These are phyloP conservation scores for Cladochytrium replicatum DNA, from an alignment of 192 early-diverging fungal genomes.

Conservation along the genomic window DNA sequence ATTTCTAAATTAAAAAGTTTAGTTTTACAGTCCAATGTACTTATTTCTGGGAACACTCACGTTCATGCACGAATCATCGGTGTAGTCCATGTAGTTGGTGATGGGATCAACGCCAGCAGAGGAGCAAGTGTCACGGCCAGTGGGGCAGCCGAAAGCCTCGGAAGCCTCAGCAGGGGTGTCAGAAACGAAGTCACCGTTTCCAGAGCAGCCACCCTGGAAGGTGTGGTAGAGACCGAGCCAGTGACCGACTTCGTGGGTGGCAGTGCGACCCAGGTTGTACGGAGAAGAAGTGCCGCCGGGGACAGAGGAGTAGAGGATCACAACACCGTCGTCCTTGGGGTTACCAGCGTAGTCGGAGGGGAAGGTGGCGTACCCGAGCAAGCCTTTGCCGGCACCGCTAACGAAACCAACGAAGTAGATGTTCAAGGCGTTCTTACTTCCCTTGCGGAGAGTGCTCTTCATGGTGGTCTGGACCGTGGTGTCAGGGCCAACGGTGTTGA, in stretches of 20 bases:
- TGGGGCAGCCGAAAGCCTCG: neutral
- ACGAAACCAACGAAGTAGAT: constrained; percentile 4
- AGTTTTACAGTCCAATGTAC: no score
- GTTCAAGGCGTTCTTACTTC: neutral
- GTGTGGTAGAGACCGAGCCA: constrained; percentile 20
- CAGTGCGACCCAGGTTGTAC: constrained; percentile 10
- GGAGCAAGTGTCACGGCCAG: constrained; percentile 2
- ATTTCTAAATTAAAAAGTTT: no score
- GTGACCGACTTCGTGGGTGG: constrained; percentile 20
- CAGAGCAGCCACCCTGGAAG: constrained; percentile 10
- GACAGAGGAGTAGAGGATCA: constrained; percentile 11
- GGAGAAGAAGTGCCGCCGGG: constrained; percentile 7
- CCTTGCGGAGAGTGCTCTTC: neutral
- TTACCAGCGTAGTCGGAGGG: constrained; percentile 9
- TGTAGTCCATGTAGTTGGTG: constrained; percentile 6
- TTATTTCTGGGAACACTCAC: no score
- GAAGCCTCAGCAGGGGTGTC: constrained; percentile 4
- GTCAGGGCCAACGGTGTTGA: neutral
- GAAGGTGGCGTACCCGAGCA: constrained; percentile 19
- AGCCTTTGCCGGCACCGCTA: neutral
- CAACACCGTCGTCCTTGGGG: constrained; percentile 20
- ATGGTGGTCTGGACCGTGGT: neutral
- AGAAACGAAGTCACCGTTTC: constrained; percentile 8
- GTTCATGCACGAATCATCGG: neutral
- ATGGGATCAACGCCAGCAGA: constrained; percentile 5